Conservation (phyloP, 2,329 filamentous ascomycete genomes). For the Monosporascus sp. region DNA sequence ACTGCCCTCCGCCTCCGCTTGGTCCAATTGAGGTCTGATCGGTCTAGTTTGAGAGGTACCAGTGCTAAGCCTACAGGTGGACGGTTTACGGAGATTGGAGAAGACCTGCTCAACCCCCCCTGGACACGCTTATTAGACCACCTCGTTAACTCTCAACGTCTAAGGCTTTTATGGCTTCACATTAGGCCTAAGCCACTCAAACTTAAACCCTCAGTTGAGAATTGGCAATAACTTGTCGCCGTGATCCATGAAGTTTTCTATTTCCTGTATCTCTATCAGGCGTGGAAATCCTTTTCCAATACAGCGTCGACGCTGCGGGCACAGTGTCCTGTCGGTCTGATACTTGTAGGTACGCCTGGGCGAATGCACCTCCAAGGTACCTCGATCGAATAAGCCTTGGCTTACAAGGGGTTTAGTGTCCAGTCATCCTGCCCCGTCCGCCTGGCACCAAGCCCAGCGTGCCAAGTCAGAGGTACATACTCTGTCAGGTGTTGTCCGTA, state of each 20-base stretch:
- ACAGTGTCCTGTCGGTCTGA: not conserved
- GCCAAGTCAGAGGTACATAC: no score
- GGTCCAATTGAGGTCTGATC: not conserved
- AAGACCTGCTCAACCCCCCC: not conserved
- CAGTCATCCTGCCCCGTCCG: no score
- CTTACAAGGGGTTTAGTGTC: no score
- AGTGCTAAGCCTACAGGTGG: not conserved
- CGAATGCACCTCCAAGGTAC: not conserved
- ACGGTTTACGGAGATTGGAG: not conserved
- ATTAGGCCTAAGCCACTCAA: no score
- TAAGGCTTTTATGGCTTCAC: no score
- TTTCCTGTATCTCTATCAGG: not conserved
- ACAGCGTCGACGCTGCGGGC: not conserved
- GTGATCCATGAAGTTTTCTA: not conserved
- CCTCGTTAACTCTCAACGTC: not conserved
- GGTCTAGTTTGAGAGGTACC: not conserved
- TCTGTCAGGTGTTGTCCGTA: no score
- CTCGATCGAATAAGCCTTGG: not conserved
- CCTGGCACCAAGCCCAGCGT: no score
- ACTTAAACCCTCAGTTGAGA: no score
- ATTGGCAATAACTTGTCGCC: not conserved
- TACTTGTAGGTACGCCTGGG: not conserved
- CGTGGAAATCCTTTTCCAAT: not conserved
- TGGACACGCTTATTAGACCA: not conserved
- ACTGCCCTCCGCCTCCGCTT: not conserved